Percentiles rank a stretch among this genome's conserved stretches.
Evolutionary conservation across 768 basidiomycete species (phyloP).

Genomic region (Macrolepiota dolichaula): DNA sequence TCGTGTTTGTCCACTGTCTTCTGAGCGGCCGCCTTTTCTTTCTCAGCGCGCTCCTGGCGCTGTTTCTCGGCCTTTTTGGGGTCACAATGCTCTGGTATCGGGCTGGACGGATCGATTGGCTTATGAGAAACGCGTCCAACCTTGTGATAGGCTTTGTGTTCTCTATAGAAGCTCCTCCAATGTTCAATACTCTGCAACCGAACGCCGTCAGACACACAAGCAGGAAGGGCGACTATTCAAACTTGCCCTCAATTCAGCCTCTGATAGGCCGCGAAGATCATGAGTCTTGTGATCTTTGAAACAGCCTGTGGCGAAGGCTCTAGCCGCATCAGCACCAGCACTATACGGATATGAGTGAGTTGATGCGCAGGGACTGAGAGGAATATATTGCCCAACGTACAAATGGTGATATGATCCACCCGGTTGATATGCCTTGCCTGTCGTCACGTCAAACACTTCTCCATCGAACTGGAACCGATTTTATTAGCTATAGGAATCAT

Average conservation of each 20-base stretch:
- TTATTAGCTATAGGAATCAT: conserved; percentile 1
- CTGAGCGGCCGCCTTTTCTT: conserved; percentile 18
- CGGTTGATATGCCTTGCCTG: conserved; percentile 76
- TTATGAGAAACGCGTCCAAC: conserved; percentile 75
- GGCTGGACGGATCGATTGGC: conserved; percentile 72
- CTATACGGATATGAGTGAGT: conserved; percentile 30
- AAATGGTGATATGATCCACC: conserved; percentile 81
- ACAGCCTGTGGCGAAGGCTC: conserved; percentile 92
- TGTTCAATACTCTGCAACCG: conserved; percentile 64
- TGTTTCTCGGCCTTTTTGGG: conserved; percentile 47
- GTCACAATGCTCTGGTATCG: conserved; percentile 74
- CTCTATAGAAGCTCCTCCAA: conserved; percentile 88
- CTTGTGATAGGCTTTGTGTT: conserved; percentile 76
- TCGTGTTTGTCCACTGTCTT: conserved; percentile 24
- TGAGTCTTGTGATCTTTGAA: conserved; percentile 89
- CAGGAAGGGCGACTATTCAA: background rate
- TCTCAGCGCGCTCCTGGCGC: conserved; percentile 20
- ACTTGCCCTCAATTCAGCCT: conserved; percentile 67
- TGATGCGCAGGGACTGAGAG: conserved; percentile 14
- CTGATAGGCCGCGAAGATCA: conserved; percentile 79
- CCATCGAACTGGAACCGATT: conserved; percentile 69
- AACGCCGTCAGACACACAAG: conserved; percentile 2
- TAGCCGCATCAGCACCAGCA: conserved; percentile 85
- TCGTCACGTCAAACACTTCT: conserved; percentile 90
- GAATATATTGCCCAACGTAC: conserved; percentile 34